Percentiles rank a stretch among this genome's conserved stretches.
Evolutionary conservation across 805 yeast genomes (phyloP).

Genomic region (Candida xiaguanensis): DNA sequence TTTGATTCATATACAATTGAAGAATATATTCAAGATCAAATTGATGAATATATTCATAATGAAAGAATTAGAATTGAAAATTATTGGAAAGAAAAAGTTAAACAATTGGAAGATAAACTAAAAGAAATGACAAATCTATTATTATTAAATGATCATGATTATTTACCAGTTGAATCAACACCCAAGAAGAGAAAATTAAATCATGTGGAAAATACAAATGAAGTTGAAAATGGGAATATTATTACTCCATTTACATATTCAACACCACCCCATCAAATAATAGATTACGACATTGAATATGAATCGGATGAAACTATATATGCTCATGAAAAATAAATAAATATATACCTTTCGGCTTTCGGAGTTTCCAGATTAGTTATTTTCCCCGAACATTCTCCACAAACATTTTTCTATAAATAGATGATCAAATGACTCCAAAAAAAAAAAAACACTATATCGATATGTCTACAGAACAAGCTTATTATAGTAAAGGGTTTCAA

Average conservation of each 20-base stretch:
- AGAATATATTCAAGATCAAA: neutral
- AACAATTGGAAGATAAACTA: conserved; percentile 1
- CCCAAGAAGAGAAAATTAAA: neutral
- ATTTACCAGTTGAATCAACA: too few relatives aligned
- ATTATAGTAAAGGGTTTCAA: conserved; percentile 21
- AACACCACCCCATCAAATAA: neutral
- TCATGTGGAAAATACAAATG: neutral
- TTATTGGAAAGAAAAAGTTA: neutral
- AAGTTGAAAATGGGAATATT: too few relatives aligned
- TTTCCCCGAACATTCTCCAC: neutral
- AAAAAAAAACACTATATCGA: neutral
- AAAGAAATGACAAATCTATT: neutral
- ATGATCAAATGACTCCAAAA: neutral
- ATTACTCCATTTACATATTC: neutral
- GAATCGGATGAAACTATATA: too few relatives aligned
- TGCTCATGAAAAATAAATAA: too few relatives aligned
- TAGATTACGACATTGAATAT: neutral
- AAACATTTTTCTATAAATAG: neutral
- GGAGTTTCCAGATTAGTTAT: neutral
- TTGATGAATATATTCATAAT: conserved; percentile 1
- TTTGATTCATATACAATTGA: conserved; percentile 5
- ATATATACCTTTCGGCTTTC: too few relatives aligned
- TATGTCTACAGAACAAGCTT: conserved; percentile 16
- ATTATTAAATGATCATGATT: neutral
- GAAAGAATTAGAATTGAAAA: conserved; percentile 2